A percentile compares a stretch with the other conserved stretches of the same genome.
Evolutionary conservation across 1,139 yeast species (phyloP).

Genomic region (Candida labiduridarum): DNA sequence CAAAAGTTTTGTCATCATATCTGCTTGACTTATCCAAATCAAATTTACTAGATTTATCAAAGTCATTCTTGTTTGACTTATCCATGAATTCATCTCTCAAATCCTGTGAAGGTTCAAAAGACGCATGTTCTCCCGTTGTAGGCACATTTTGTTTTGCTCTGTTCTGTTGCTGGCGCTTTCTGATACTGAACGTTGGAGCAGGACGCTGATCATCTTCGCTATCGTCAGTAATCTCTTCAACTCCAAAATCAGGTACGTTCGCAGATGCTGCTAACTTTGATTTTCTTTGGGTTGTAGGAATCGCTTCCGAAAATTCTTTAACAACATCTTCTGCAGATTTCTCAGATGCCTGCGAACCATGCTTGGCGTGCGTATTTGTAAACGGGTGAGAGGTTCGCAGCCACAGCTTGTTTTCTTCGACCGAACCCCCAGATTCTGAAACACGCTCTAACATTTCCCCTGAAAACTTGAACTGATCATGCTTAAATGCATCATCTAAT

Average conservation of each 20-base stretch:
- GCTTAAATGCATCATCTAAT: constrained; percentile 24
- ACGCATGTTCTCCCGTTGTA: neutral
- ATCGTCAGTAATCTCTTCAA: constrained; percentile 40
- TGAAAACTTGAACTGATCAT: constrained; percentile 3
- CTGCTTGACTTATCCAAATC: constrained; percentile 4
- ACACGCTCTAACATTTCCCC: constrained; percentile 24
- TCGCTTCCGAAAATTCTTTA: constrained; percentile 15
- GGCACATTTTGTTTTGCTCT: neutral
- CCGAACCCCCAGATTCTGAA: constrained; percentile 28
- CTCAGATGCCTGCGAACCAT: constrained; percentile 7
- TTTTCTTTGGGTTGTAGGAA: constrained; percentile 12
- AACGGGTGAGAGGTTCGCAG: neutral
- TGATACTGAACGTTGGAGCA: constrained; percentile 10
- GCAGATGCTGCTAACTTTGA: constrained; percentile 10
- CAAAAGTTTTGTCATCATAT: constrained; percentile 4
- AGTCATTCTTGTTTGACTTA: constrained; percentile 3
- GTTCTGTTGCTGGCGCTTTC: constrained; percentile 6
- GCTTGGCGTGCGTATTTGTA: constrained; percentile 7
- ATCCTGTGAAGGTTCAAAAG: neutral
- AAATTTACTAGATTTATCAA: neutral
- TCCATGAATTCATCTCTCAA: neutral
- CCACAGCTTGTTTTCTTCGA: constrained; percentile 24
- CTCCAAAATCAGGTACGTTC: constrained; percentile 37
- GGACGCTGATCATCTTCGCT: constrained; percentile 27
- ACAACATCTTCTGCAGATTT: constrained; percentile 13